Conservation (phyloP, 805 yeast species). For the Groenewaldozyma salmanticensis region DNA sequence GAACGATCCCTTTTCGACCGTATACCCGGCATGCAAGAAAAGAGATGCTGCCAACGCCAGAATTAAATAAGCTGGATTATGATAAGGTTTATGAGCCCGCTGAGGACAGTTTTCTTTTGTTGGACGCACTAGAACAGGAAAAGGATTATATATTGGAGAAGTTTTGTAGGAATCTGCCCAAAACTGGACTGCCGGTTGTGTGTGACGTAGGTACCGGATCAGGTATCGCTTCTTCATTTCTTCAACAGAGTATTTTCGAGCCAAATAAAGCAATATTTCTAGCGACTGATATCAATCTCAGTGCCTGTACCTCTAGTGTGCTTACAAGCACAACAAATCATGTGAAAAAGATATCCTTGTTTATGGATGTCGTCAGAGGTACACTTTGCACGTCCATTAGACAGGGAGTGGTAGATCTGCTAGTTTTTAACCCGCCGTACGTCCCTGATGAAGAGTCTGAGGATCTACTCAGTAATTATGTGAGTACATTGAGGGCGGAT, state of each 20-base stretch:
- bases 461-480: not conserved
- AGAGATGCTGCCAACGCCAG: slow-evolving; percentile 78
- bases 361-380: slow-evolving; percentile 45
- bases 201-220: slow-evolving; percentile 89
- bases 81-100: slow-evolving; percentile 88
- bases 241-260: slow-evolving; percentile 40
- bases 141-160: slow-evolving; percentile 24
- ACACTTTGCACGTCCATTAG: slow-evolving; percentile 46
- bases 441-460: slow-evolving; percentile 62
- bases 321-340: slow-evolving; percentile 33
- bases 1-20: too few relatives aligned
- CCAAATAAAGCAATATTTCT: slow-evolving; percentile 36
- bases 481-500: slow-evolving; percentile 51
- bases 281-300: slow-evolving; percentile 74
- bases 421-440: slow-evolving; percentile 92
- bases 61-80: slow-evolving; percentile 42
- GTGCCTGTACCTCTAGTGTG: slow-evolving; percentile 51
- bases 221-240: slow-evolving; percentile 76
- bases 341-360: slow-evolving; percentile 15
- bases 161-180: not conserved
- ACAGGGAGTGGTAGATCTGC: slow-evolving; percentile 46
- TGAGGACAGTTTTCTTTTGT: slow-evolving; percentile 78
- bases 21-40: too few relatives aligned
- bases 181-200: slow-evolving; percentile 30
- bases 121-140: slow-evolving; percentile 71